These are phyloP conservation scores for Cadophora malorum DNA, from an alignment of 2,329 filamentous ascomycete genomes.

Conservation along the genomic window DNA sequence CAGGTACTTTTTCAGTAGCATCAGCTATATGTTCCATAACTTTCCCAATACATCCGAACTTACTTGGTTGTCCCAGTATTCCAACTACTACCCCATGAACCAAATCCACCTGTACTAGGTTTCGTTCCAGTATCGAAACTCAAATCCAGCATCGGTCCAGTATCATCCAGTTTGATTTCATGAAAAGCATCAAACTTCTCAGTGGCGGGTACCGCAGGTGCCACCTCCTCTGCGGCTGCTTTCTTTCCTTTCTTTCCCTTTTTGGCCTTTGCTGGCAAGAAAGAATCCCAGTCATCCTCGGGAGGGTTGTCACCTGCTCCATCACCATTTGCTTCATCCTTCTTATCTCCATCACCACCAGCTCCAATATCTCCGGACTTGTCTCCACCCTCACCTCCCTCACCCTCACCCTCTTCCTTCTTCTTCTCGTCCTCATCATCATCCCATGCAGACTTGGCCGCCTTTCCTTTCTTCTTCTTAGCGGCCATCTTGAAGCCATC, in stretches of 20 bases:
- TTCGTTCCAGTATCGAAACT: conserved; percentile 58
- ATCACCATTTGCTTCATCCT: conserved; percentile 46
- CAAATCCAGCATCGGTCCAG: conserved; percentile 62
- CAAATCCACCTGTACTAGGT: conserved; percentile 51
- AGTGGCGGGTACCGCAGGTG: conserved; percentile 44
- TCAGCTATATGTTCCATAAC: background rate
- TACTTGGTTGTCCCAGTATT: conserved; percentile 51
- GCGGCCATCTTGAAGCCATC: conserved; percentile 61
- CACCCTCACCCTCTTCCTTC: conserved; percentile 49
- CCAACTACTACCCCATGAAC: conserved; percentile 67
- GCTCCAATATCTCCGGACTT: conserved; percentile 44
- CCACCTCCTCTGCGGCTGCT: conserved; percentile 44
- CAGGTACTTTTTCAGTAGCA: conserved; percentile 30
- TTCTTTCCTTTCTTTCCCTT: conserved; percentile 65
- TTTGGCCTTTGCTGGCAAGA: conserved; percentile 54
- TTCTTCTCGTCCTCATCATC: conserved; percentile 56
- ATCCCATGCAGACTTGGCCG: conserved; percentile 55
- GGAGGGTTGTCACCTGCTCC: conserved; percentile 46
- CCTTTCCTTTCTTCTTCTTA: conserved; percentile 54
- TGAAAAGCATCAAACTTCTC: conserved; percentile 64
- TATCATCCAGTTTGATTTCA: conserved; percentile 71
- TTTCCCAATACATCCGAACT: conserved; percentile 5
- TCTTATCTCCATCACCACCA: conserved; percentile 46
- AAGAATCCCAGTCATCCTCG: conserved; percentile 60
- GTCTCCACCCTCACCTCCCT: conserved; percentile 47